These are phyloP conservation scores for Fusarium sacchari DNA, from an alignment of 2,329 filamentous ascomycete species.

Conservation along the genomic window DNA sequence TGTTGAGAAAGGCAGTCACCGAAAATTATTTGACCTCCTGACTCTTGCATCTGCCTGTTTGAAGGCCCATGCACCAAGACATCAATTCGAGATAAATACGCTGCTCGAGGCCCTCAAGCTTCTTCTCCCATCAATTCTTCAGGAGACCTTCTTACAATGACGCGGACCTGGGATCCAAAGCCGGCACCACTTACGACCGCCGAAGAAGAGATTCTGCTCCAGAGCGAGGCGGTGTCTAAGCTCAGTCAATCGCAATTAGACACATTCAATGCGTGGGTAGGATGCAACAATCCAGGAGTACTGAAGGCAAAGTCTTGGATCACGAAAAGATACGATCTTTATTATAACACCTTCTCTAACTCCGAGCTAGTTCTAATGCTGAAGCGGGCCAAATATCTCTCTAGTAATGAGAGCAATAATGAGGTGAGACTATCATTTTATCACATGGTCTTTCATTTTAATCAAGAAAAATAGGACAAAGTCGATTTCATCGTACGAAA, in stretches of 20 bases:
- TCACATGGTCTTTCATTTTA: neutral
- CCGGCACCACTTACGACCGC: neutral
- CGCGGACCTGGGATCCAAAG: neutral
- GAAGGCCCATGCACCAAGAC: rapidly evolving
- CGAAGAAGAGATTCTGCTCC: neutral
- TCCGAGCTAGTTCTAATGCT: neutral
- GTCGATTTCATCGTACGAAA: neutral
- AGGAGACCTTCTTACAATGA: neutral
- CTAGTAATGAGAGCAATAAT: neutral
- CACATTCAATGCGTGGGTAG: neutral
- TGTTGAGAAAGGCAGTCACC: neutral
- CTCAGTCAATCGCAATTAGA: neutral
- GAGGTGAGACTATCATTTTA: neutral
- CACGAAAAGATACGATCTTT: neutral
- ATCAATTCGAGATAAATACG: rapidly evolving
- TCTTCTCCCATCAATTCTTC: neutral
- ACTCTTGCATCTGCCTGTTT: neutral
- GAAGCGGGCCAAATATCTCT: neutral
- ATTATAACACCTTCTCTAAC: neutral
- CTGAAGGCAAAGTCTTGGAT: neutral
- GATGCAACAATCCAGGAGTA: neutral
- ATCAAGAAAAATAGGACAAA: neutral
- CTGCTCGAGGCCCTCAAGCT: rapidly evolving
- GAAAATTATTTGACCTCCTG: neutral
- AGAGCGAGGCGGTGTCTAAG: neutral